Base-by-base conservation (phyloP, 306 rosid genomes). In the Prunus padus region DNA sequence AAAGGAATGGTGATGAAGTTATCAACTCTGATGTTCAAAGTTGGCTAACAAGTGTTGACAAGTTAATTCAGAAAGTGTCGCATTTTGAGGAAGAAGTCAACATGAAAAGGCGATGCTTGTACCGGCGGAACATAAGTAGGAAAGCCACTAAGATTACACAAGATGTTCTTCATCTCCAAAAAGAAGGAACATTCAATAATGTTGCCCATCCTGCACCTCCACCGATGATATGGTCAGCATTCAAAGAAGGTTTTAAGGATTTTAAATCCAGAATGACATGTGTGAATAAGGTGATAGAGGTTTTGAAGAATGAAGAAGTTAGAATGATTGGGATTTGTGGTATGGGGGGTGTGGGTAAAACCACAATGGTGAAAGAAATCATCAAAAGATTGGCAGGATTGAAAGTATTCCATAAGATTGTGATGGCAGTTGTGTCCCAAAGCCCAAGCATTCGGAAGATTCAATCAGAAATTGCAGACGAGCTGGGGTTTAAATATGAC, bases 341-440 rank as follows among this genome's bases (percentile, higher is more conserved):
- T 16, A 51, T 51, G 22, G 56, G 56, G 0, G 56, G 56, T 51
- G 63, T 64, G 22, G 72, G 79, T 31, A 75, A 70, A 61, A 80
- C 84, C 11, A 75, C 73, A 67, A 72, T 80, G 20, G 73, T 14
- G 0, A 52, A 75, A 15, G 26, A 77, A 69, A 60, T 77, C 15
- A 11, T 11, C 5, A 16, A 8, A 26, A 28, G 33, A 54, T 11
- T 56, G 19, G 40, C 0, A 22, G 18, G 23, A 33, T 8, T 4
- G 0, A 30, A 51, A 3, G 0, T 13, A 15, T 79, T 65, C 30
- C 60, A 54, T 8, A 26, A 26, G 0, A 23, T 72, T 31, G 45
- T 65, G 19, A 13, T 9, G 28, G 71, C 9, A 1, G 3, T 18
- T 0, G 19, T 72, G 2, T 16, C 63, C 0, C 37, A 64, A 3